phyloP scores from a whole-genome alignment of 2,329 filamentous ascomycete species.

The Pseudogymnoascus sp. region DNA sequence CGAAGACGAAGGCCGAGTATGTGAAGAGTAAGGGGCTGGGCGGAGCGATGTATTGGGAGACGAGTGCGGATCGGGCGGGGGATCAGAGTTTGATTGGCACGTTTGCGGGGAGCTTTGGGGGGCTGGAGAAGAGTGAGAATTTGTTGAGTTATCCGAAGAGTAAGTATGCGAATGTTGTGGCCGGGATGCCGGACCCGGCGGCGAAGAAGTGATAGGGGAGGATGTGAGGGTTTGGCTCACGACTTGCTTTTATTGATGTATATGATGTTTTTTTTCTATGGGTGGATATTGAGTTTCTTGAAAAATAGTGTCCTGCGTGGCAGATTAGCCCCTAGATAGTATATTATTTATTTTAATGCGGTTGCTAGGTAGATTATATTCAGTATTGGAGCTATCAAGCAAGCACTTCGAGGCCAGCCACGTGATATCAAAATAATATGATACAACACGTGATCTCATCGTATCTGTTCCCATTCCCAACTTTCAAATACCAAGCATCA shows the following conservation, averaged over 20 bases:
- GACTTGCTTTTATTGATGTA: not conserved
- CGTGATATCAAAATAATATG: too few relatives aligned
- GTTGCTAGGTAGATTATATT: too few relatives aligned
- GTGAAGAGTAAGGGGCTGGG: conserved; percentile 53
- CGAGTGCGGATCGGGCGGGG: conserved; percentile 57
- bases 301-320: too few relatives aligned
- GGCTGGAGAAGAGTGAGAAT: conserved; percentile 41
- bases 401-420: too few relatives aligned
- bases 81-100: conserved; percentile 52
- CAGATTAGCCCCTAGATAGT: too few relatives aligned
- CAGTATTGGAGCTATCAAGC: too few relatives aligned
- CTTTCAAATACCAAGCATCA: not conserved
- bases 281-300: too few relatives aligned
- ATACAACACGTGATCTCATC: not conserved
- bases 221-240: not conserved
- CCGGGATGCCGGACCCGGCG: conserved; percentile 19
- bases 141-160: conserved; percentile 44
- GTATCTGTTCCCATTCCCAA: too few relatives aligned
- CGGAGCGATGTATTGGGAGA: conserved; percentile 82
- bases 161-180: conserved; percentile 45
- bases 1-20: conserved; percentile 57
- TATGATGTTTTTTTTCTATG: not conserved
- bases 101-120: conserved; percentile 33
- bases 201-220: not conserved
- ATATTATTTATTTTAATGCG: too few relatives aligned